Percentiles rank a stretch among this genome's conserved stretches.
These are phyloP conservation scores for Cyathus striatus DNA, from an alignment of 768 basidiomycete genomes.

Conservation along the genomic window DNA sequence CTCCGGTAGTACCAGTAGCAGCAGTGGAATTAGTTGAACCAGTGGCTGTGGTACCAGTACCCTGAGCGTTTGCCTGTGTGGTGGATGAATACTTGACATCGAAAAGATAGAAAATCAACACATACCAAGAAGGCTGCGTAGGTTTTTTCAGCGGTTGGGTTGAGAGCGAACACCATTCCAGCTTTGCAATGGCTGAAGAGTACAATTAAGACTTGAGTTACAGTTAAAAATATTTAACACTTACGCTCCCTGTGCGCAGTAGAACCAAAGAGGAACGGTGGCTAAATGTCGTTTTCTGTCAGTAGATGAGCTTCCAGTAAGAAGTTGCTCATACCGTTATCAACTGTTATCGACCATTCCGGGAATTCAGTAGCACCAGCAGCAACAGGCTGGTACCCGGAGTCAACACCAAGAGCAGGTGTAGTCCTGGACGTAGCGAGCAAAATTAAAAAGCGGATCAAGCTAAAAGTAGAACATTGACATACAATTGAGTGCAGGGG, in stretches of 20 bases:
- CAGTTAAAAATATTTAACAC: conserved; percentile 1
- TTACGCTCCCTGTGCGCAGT: conserved; percentile 36
- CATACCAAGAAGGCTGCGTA: conserved; percentile 32
- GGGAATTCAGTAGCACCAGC: conserved; percentile 27
- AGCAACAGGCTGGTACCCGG: conserved; percentile 37
- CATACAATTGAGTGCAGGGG: not conserved
- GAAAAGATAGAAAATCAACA: conserved; percentile 2
- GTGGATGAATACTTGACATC: not conserved
- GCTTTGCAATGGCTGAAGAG: conserved; percentile 33
- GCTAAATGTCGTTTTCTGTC: conserved; percentile 8
- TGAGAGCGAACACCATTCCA: conserved; percentile 55
- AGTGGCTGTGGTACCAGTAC: not conserved
- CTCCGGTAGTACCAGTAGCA: too few species aligned
- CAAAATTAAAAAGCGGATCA: too few species aligned
- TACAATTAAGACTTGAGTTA: not conserved
- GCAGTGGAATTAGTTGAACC: too few species aligned
- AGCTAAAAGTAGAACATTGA: not conserved
- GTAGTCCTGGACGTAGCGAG: too few species aligned
- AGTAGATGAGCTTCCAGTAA: not conserved
- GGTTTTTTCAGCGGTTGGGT: conserved; percentile 40
- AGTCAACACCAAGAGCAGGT: conserved; percentile 30
- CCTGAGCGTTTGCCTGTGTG: not conserved
- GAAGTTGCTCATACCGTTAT: conserved; percentile 16
- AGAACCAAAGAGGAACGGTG: conserved; percentile 49
- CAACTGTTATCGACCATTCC: conserved; percentile 28